A percentile compares a stretch with the other conserved stretches of the same genome.
These are phyloP conservation scores for Sugiyamaella neomexicana DNA, from an alignment of 1,139 yeast species.

Conservation along the genomic window DNA sequence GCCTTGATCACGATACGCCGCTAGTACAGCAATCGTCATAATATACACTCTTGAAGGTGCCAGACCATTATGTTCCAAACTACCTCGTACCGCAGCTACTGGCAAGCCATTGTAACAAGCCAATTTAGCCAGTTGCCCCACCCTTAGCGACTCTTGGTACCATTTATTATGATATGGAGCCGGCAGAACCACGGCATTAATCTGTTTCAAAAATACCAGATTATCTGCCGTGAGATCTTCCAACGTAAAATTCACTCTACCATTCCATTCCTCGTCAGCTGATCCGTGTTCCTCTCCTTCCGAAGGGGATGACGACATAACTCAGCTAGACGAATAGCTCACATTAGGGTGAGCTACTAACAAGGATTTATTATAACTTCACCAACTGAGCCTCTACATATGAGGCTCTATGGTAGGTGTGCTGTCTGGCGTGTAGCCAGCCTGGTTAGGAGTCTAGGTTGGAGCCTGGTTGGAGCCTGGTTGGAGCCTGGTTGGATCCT, in stretches of 20 bases:
- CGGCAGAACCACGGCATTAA: slow-evolving; percentile 50
- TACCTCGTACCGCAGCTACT: slow-evolving; percentile 61
- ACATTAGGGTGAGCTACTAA: too few relatives aligned
- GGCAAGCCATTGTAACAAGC: slow-evolving; percentile 67
- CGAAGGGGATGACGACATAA: not conserved
- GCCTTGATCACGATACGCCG: slow-evolving; percentile 59
- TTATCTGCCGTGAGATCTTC: slow-evolving; percentile 54
- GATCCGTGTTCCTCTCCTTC: not conserved
- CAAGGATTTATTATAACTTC: not conserved
- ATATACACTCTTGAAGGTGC: slow-evolving; percentile 47
- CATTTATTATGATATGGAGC: slow-evolving; percentile 50
- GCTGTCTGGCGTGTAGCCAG: too few relatives aligned
- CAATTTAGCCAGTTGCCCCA: slow-evolving; percentile 37
- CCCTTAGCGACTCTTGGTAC: slow-evolving; percentile 49
- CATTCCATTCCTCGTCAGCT: not conserved
- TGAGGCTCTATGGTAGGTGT: too few relatives aligned
- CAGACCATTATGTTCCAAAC: slow-evolving; percentile 44
- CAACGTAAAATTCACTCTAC: slow-evolving; percentile 24
- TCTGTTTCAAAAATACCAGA: slow-evolving; percentile 50
- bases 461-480: not conserved
- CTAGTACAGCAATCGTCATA: slow-evolving; percentile 65
- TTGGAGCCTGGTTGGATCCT: too few relatives aligned
- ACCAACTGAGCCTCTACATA: not conserved
- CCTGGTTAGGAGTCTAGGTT: not conserved
- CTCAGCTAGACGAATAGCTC: not conserved